Evolutionary conservation across 208 protist genomes (phyloP).

Genomic region (Leptomonas pyrrhocoris): DNA sequence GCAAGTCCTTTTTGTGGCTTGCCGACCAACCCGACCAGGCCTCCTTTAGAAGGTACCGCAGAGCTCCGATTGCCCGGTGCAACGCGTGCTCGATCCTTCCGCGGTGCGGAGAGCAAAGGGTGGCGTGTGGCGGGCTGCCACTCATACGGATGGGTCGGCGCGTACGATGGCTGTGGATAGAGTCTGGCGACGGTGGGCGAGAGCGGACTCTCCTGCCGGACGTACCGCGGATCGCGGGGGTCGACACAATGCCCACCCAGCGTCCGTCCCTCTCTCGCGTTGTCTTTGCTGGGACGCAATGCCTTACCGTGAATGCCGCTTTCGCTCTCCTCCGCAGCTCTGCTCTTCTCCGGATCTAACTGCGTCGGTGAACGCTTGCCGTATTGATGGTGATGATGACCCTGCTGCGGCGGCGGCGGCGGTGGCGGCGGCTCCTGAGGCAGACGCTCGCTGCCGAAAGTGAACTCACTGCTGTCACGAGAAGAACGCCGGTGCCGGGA

Average conservation of each 20-base stretch:
- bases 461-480: not conserved
- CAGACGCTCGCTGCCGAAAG: not conserved
- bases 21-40: not conserved
- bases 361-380: not conserved
- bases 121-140: not conserved
- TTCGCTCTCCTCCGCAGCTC: not conserved
- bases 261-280: not conserved
- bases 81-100: not conserved
- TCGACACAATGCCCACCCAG: not conserved
- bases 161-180: not conserved
- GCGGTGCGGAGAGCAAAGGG: conserved; percentile 5
- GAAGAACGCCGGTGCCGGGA: not conserved
- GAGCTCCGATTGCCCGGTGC: not conserved
- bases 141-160: conserved; percentile 2
- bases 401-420: not conserved
- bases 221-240: conserved; percentile 1
- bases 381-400: not conserved
- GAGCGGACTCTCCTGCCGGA: conserved; percentile 1
- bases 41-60: not conserved
- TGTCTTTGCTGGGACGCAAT: not conserved
- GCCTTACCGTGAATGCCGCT: not conserved
- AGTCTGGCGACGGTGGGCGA: conserved; percentile 8
- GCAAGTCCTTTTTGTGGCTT: not conserved
- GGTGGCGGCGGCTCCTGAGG: not conserved
- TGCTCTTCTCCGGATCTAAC: not conserved